These are phyloP conservation scores for Yueomyces sp. DNA, from an alignment of 1,139 yeast genomes.

Conservation along the genomic window DNA sequence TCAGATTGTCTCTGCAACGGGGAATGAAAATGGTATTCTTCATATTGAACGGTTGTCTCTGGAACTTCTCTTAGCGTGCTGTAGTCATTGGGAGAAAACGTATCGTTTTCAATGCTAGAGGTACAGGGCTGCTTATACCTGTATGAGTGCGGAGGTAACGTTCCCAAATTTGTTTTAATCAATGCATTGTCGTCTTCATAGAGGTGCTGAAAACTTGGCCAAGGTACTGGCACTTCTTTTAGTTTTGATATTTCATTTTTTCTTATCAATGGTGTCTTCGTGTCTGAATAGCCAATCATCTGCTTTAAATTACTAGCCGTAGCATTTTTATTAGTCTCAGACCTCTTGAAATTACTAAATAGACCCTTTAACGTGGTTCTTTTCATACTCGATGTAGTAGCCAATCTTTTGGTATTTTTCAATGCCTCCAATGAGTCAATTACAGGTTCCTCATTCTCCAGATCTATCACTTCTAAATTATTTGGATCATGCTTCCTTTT, in stretches of 20 bases:
- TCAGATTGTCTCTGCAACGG: slow-evolving; percentile 1
- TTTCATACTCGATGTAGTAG: slow-evolving; percentile 7
- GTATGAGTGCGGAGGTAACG: not conserved
- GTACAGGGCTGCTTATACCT: not conserved
- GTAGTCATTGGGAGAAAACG: not conserved
- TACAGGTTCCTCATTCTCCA: not conserved
- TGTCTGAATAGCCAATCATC: not conserved
- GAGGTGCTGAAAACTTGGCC: slow-evolving; percentile 10
- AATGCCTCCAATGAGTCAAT: slow-evolving; percentile 3
- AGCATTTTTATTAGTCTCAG: not conserved
- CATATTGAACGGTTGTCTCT: not conserved
- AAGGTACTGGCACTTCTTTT: slow-evolving; percentile 10
- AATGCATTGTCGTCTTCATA: slow-evolving; percentile 3
- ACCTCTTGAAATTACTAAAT: slow-evolving; percentile 5
- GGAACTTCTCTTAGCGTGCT: not conserved
- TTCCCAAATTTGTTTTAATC: no score
- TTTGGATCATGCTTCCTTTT: not conserved
- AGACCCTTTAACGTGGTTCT: slow-evolving; percentile 12
- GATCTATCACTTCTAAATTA: not conserved
- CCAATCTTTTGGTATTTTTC: slow-evolving; percentile 4
- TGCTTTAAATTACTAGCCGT: not conserved
- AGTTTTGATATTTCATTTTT: slow-evolving; percentile 9
- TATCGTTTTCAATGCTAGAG: not conserved
- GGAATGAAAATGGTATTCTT: not conserved
- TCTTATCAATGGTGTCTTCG: slow-evolving; percentile 4